Base-by-base conservation (phyloP, 352 stramenopile species). In the Phytophthora gonapodyides region DNA sequence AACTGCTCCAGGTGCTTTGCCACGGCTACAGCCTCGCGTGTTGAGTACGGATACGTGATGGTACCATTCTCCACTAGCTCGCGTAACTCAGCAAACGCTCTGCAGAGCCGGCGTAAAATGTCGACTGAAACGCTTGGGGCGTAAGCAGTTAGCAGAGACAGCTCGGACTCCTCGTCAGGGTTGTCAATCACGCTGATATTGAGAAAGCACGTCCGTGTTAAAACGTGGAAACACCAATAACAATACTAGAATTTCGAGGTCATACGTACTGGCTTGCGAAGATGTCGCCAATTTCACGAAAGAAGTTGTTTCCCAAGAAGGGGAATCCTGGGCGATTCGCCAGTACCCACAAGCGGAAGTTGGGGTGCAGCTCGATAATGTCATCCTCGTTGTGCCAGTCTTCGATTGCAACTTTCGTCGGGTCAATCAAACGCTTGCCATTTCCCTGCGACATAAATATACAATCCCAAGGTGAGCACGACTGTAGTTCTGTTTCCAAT, bases 281-380 rank as follows among this genome's bases (percentile, higher is more conserved):
- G 33, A 96, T 85, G 64, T 98, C 97, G 19, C 91, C 91, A 54
- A 98, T 97, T 66, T 97, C 89, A 6, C 82, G 69, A 67, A 97
- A 97, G 31, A 99, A 96, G 57, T 98, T 96, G 80, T 99, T 99
- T n/a, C 97, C 97, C 33, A 98, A 78, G 71, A 99, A 99, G 11
- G 97, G 97, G 61, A 91, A 98, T 0, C 94, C 94, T n/a, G 96
- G 89, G 24, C 91, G 88, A 66, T 99, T 99, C n/a, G 94, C 94
- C 2, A 99, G 68, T 12, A 97, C 91, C 82, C 93, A 97, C 64
- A 99, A 87, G 17, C 78, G 76, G 62, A 99, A 99, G 45, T 98
- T 82, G 0, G 88, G 82, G 70, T 98, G 94, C 5, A 98, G 84
- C 12, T 70, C 59, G 45, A 98, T 98, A 49, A 96, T 84, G 47